Base-by-base conservation (phyloP, 2,329 filamentous ascomycete genomes). In the Botrytis fabae region DNA sequence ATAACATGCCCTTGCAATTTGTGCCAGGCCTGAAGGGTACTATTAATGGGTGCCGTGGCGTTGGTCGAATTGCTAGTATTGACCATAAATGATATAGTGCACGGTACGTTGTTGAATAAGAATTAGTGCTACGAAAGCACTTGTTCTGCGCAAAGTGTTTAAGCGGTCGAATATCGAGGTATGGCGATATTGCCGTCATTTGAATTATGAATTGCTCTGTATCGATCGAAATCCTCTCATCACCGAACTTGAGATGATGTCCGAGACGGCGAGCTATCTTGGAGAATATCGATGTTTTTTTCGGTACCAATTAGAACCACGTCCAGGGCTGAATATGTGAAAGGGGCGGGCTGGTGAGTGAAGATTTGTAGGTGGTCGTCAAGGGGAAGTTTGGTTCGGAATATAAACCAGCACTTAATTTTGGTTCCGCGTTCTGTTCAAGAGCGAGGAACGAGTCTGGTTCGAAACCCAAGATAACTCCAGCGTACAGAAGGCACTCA, bases 1-100 rank as follows among this genome's bases (percentile, higher is more conserved):
- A 77, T 69, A 28, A 77, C 69, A 46, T 75, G 61, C 6, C 75
- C 76, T 54, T 76, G 62, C 38, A 77, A 63, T n/a, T 44, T 42
- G 48, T 72, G 70, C 70, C 70, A 72, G 28, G 63, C 51, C 54
- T 69, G 51, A 46, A 61, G 38, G 5, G 63, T 69, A 25, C 38
- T 28, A 51, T 72, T 72, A 44, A 40, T 44, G 22, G 70, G 40
- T 35, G 61, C 51, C 54, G 70, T 72, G 62, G 62, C 70, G 61
- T 72, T 72, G 28, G 40, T 59, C 32, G 70, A 46, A 32, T 69
- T 60, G 28, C 60, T 72, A 20, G 64, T 35, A 18, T 61, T 25
- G 63, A 72, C 54, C 70, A 72, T 72, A 72, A 69, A 72, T 60
- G 54, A 57, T 57, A 32, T 44, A 57, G n/a, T 57, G 16, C 18